Conservation (phyloP, 495 filamentous ascomycete species). For the Penicillium steckii region DNA sequence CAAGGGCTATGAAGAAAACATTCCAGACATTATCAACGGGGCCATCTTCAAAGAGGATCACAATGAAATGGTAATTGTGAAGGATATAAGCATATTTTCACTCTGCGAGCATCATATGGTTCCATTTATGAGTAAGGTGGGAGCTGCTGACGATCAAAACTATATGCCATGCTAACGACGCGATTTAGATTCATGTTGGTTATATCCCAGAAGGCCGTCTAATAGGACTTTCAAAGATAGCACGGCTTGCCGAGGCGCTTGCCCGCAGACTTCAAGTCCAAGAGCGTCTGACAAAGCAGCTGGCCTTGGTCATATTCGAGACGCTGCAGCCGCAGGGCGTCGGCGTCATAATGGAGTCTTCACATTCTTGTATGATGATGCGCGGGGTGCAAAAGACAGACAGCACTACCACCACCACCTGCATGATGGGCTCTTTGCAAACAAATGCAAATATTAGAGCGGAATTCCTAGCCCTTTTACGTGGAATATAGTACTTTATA, state of each 20-base stretch:
- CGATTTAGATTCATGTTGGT: slow-evolving; percentile 88
- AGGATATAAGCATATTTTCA: slow-evolving; percentile 92
- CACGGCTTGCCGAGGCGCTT: slow-evolving; percentile 95
- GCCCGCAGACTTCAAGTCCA: slow-evolving; percentile 89
- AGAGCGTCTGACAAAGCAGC: slow-evolving; percentile 93
- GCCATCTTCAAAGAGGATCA: slow-evolving; percentile 96
- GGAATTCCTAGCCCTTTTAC: slow-evolving; percentile 75
- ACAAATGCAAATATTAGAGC: slow-evolving; percentile 86
- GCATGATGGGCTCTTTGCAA: slow-evolving; percentile 90
- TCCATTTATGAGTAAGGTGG: slow-evolving; percentile 88
- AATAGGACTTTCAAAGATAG: slow-evolving; percentile 91
- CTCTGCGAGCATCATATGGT: slow-evolving; percentile 98
- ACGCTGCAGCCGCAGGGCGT: slow-evolving; percentile 86
- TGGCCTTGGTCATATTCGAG: slow-evolving; percentile 87
- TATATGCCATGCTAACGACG: slow-evolving; percentile 10
- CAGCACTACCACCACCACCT: slow-evolving; percentile 86
- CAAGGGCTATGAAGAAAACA: slow-evolving; percentile 94
- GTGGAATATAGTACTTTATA: too few relatives aligned
- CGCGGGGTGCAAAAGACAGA: slow-evolving; percentile 89
- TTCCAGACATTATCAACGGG: slow-evolving; percentile 85
- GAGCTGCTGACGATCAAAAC: slow-evolving; percentile 1
- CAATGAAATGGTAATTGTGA: slow-evolving; percentile 96
- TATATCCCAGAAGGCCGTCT: slow-evolving; percentile 86
- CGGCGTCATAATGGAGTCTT: slow-evolving; percentile 93
- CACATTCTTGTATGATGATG: slow-evolving; percentile 97